A percentile compares a stretch with the other conserved stretches of the same genome.
phyloP scores from a whole-genome alignment of 345 rosid genomes.

The Gossypium sturtianum region DNA sequence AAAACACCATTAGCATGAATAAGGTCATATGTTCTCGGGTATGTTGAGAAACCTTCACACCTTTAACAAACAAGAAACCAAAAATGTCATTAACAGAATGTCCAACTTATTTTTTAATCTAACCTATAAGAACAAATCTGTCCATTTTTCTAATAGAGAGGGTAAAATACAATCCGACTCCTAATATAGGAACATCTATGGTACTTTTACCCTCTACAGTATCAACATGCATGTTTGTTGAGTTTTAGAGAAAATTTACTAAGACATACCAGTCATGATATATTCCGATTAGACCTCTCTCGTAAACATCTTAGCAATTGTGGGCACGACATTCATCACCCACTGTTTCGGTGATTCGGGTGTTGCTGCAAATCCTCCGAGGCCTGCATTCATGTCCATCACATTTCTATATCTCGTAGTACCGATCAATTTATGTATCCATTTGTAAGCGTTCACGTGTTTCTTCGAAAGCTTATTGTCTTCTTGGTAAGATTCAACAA shows the following conservation, averaged over 20 bases:
- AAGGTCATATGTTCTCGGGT: slow-evolving; percentile 87
- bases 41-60: slow-evolving; percentile 99
- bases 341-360: slow-evolving; percentile 82
- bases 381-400: slow-evolving; percentile 94
- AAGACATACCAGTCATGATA: slow-evolving; percentile 83
- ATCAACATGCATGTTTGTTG: too few relatives aligned
- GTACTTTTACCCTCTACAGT: too few relatives aligned
- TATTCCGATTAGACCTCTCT: slow-evolving; percentile 86
- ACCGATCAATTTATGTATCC: slow-evolving; percentile 68
- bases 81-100: neutral
- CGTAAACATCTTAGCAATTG: slow-evolving; percentile 65
- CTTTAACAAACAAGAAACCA: slow-evolving; percentile 30
- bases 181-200: too few relatives aligned
- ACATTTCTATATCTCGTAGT: slow-evolving; percentile 72
- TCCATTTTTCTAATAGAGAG: too few relatives aligned
- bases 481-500: slow-evolving; percentile 56
- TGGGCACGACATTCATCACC: slow-evolving; percentile 96
- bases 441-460: slow-evolving; percentile 60
- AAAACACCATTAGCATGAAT: slow-evolving; percentile 81
- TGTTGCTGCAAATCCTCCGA: slow-evolving; percentile 92
- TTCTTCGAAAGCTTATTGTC: slow-evolving; percentile 73
- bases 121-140: too few relatives aligned
- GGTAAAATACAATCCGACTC: too few relatives aligned
- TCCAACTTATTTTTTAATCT: too few relatives aligned
- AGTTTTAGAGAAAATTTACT: neutral